Percentiles rank a stretch among this genome's conserved stretches.
Evolutionary conservation across 306 rosid species (phyloP).

Genomic region (Cucumis hystrix): DNA sequence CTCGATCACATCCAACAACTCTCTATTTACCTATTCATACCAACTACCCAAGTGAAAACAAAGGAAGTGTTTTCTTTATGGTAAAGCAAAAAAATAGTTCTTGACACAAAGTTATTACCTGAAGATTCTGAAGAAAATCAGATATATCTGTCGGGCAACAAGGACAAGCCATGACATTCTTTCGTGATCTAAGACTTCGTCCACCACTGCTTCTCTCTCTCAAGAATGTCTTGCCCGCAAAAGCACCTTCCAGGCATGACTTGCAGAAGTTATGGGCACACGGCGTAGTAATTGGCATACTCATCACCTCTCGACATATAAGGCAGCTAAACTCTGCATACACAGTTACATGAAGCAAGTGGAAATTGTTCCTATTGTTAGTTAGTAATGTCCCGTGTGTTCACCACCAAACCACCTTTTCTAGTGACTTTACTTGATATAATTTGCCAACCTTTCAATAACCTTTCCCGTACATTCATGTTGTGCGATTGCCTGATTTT

Average conservation of each 20-base stretch:
- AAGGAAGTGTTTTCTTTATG: background rate
- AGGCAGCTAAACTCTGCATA: slow-evolving; percentile 48
- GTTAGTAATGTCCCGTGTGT: too few relatives aligned
- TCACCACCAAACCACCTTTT: background rate
- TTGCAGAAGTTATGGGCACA: slow-evolving; percentile 68
- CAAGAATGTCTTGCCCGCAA: slow-evolving; percentile 34
- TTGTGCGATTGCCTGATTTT: background rate
- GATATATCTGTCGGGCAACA: slow-evolving; percentile 49
- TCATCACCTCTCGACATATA: slow-evolving; percentile 40
- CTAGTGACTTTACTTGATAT: background rate
- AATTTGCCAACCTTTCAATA: slow-evolving; percentile 31
- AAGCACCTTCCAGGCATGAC: slow-evolving; percentile 42
- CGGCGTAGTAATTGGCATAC: slow-evolving; percentile 44
- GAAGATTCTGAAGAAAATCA: slow-evolving; percentile 60
- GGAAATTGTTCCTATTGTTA: background rate
- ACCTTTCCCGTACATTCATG: slow-evolving; percentile 16
- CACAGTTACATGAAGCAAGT: background rate
- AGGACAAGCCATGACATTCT: slow-evolving; percentile 58
- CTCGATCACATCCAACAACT: slow-evolving; percentile 44
- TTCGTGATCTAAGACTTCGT: slow-evolving; percentile 44
- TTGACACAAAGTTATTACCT: slow-evolving; percentile 20
- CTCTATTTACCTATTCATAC: slow-evolving; percentile 49
- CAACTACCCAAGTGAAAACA: background rate
- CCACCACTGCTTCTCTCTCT: slow-evolving; percentile 43
- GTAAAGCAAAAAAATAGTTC: background rate